Base-by-base conservation (phyloP, 202 grass and related monocot species). In the Musa balbisiana region DNA sequence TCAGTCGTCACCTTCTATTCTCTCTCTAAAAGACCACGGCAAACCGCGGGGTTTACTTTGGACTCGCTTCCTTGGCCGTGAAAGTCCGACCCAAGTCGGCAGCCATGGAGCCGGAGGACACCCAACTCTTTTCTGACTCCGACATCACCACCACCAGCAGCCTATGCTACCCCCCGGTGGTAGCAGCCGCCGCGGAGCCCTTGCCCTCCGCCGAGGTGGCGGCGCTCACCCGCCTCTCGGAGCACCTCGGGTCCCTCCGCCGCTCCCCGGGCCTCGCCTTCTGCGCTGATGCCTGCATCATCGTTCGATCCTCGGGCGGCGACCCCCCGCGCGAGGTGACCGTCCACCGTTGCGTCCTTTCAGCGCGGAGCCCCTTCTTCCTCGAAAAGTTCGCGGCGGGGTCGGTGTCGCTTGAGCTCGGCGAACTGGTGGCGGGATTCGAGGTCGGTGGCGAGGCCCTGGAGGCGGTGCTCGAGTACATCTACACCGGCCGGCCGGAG, bases 321-420 rank as follows among this genome's bases (percentile, higher is more conserved):
- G 25, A 26, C 3, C 5, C 67, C 26, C 67, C 72, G 2, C 84
- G 83, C 54, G 58, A 75, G 8, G 54, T 92, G 20, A 68, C 62
- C 12, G 81, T 92, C 60, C 91, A 98, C 85, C 88, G 91, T 15
- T 98, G 88, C 84, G 88, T 98, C 73, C 91, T 98, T 22, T 85
- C 84, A 8, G 86, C 94, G 22, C 86, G 94, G 22, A 94, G 94
- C 80, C 86, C 88, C 73, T 92, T 86, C 94, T 86, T 98, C 26
- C 71, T 19, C 27, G 71, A 73, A 0, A 52, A 54, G 21, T 73
- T 73, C 71, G 71, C 56, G 58, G n/a, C 10, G 27, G 55, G 74
- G 17, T 3, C 29, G 56, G 25, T 9, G 58, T 10, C 9, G 58
- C 29, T 76, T 11, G 58, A 76, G 29, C 56, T 76, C 29, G n/a